Percentiles rank a stretch among this genome's conserved stretches.
Evolutionary conservation across 2,329 filamentous ascomycete species (phyloP).

Genomic region (Neofusicoccum laricinum): DNA sequence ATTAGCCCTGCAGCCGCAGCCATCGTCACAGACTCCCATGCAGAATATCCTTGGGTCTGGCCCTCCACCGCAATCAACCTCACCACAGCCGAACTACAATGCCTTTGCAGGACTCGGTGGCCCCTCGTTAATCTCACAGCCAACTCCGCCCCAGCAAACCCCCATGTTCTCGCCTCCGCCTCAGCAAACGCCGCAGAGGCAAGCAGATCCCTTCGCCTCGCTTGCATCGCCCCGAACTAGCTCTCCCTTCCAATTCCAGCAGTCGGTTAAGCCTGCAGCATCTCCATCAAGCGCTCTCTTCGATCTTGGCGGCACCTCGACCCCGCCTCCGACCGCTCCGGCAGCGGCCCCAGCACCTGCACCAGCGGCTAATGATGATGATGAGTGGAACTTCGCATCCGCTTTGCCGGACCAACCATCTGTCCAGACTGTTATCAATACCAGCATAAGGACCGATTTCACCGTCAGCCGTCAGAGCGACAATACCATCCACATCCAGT

Average conservation of each 20-base stretch:
- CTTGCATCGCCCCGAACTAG: slow-evolving; percentile 52
- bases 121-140: slow-evolving; percentile 35
- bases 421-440: slow-evolving; percentile 67
- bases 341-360: slow-evolving; percentile 20
- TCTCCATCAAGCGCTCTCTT: slow-evolving; percentile 31
- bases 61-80: slow-evolving; percentile 39
- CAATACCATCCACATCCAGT: slow-evolving; percentile 64
- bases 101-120: slow-evolving; percentile 54
- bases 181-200: slow-evolving; percentile 32
- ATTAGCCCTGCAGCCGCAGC: slow-evolving; percentile 28
- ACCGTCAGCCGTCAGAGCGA: slow-evolving; percentile 60
- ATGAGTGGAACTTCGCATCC: slow-evolving; percentile 93
- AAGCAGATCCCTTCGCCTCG: slow-evolving; percentile 60
- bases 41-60: slow-evolving; percentile 54
- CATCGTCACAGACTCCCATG: slow-evolving; percentile 50
- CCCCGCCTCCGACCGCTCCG: not conserved
- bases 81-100: slow-evolving; percentile 54
- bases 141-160: slow-evolving; percentile 46
- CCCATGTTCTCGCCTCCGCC: slow-evolving; percentile 38
- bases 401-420: slow-evolving; percentile 68
- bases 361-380: slow-evolving; percentile 72
- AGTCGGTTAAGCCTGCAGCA: slow-evolving; percentile 38
- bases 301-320: slow-evolving; percentile 30
- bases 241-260: slow-evolving; percentile 49
- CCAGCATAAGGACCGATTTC: slow-evolving; percentile 70